Evolutionary conservation across 805 yeast genomes (phyloP), one percentile per base, ranked within the genome.

Genomic region (Blastobotrys mokoenaii): DNA sequence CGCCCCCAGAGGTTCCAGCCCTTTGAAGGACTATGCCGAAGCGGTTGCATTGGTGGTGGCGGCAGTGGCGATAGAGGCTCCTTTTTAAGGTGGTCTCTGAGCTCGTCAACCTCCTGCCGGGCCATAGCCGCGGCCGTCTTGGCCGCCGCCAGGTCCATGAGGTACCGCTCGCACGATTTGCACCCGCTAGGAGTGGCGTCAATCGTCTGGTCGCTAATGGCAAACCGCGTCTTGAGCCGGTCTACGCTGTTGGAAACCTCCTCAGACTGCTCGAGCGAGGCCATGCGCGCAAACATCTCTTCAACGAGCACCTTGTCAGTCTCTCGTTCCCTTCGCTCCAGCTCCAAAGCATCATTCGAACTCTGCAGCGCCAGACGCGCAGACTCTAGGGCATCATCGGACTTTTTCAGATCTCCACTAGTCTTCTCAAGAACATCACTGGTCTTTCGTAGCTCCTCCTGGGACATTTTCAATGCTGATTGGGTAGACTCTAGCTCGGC

Each of bases 101-200:
- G 49, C 38, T 53, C 58, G 31, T 62, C 64, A 36, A 57, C 43
- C 39, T 55, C 58, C 42, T 56, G 57, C 18, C 58, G 49, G 5
- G 63, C 62, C 40, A 51, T 46, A 4, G 57, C 62, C 42, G 62
- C 66, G 35, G 46, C 47, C 2, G 61, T 50, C 44, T 53, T 57
- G 27, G 57, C 53, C 10, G 51, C 40, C 2, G 59, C 64, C 27
- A 61, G 53, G 35, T 61, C 64, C 46, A 59, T 49, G 35, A 51
- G 44, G 7, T 58, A 46, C 7, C 52, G 41, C 29, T 61, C 65
- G 43, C 64, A 61, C 8, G 52, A 42, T 10, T 50, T 48, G 43
- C 61, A 56, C 4, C 32, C 16, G 11, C 34, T 10, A 25, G 35
- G 10, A n/a, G 17, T 40, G 4, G 33, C 34, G 32, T 16, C 38